Percentiles rank a stretch among this genome's conserved stretches.
Conservation (phyloP, 192 early-diverging fungal species). For the Bifiguratus adelaidae region DNA sequence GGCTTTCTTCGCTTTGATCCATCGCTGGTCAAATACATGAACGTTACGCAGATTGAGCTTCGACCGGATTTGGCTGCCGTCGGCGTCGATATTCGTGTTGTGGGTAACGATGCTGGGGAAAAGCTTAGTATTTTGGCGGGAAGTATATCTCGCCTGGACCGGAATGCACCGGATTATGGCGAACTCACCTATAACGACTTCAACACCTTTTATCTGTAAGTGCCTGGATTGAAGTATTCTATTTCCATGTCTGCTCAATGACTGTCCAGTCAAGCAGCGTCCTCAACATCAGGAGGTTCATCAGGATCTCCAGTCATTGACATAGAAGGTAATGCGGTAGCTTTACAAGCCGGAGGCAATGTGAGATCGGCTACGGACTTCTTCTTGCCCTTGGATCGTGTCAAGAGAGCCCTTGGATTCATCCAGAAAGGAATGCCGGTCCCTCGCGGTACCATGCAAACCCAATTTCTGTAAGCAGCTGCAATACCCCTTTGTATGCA, state of each 20-base stretch:
- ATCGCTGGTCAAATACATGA: slow-evolving; percentile 61
- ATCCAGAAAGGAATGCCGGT: slow-evolving; percentile 35
- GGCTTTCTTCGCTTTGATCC: slow-evolving; percentile 56
- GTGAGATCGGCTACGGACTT: slow-evolving; percentile 72
- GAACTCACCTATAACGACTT: slow-evolving; percentile 65
- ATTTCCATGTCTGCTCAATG: background rate
- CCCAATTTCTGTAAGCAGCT: slow-evolving; percentile 44
- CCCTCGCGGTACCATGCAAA: slow-evolving; percentile 61
- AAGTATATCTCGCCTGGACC: slow-evolving; percentile 69
- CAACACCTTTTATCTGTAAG: slow-evolving; percentile 37
- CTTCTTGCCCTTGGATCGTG: slow-evolving; percentile 75
- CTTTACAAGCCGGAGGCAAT: slow-evolving; percentile 68
- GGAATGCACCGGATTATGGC: slow-evolving; percentile 75
- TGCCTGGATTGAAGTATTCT: background rate
- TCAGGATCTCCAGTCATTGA: slow-evolving; percentile 73
- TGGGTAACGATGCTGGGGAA: slow-evolving; percentile 72
- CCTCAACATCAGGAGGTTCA: slow-evolving; percentile 65
- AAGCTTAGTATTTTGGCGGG: slow-evolving; percentile 73
- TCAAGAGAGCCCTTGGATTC: slow-evolving; percentile 40
- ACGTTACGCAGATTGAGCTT: slow-evolving; percentile 50
- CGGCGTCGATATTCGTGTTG: slow-evolving; percentile 70
- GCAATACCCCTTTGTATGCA: background rate
- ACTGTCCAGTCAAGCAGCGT: slow-evolving; percentile 71
- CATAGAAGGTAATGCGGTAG: slow-evolving; percentile 74
- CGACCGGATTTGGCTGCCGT: slow-evolving; percentile 61